Percentiles rank a stretch among this genome's conserved stretches.
Conservation (phyloP, 139 green algal species). For the Mesotaenium endlicherianum region DNA sequence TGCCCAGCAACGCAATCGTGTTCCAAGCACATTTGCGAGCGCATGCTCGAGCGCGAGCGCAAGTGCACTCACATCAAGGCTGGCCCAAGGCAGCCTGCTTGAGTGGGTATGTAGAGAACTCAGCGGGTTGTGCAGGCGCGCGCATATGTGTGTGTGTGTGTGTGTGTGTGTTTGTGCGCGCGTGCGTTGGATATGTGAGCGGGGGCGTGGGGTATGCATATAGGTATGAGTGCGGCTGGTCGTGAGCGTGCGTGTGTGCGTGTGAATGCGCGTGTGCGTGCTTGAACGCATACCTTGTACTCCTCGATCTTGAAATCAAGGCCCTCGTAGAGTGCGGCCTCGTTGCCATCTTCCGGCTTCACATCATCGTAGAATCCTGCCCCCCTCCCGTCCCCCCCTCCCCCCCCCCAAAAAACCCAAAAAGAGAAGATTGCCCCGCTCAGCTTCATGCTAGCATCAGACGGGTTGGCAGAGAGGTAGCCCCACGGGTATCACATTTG, state of each 20-base stretch:
- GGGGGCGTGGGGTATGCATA: too few relatives aligned
- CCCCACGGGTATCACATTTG: background rate
- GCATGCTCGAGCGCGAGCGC: too few relatives aligned
- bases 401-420: background rate
- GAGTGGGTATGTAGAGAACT: too few relatives aligned
- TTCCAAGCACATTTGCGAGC: too few relatives aligned
- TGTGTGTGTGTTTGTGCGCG: too few relatives aligned
- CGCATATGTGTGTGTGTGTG: too few relatives aligned
- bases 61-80: too few relatives aligned
- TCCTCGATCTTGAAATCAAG: slow-evolving; percentile 61
- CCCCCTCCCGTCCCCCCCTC: too few relatives aligned
- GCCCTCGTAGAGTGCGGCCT: slow-evolving; percentile 19
- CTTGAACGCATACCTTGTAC: slow-evolving; percentile 52
- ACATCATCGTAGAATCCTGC: slow-evolving; percentile 84
- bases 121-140: too few relatives aligned
- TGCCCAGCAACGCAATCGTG: too few relatives aligned
- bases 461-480: background rate
- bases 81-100: too few relatives aligned
- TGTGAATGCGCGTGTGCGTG: background rate
- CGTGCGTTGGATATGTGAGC: too few relatives aligned
- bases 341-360: slow-evolving; percentile 23
- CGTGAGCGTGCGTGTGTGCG: background rate
- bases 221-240: background rate
- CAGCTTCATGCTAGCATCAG: background rate
- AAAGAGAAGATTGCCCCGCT: background rate